Conservation (phyloP, 192 early-diverging fungal species). For the Thamnidium elegans region DNA sequence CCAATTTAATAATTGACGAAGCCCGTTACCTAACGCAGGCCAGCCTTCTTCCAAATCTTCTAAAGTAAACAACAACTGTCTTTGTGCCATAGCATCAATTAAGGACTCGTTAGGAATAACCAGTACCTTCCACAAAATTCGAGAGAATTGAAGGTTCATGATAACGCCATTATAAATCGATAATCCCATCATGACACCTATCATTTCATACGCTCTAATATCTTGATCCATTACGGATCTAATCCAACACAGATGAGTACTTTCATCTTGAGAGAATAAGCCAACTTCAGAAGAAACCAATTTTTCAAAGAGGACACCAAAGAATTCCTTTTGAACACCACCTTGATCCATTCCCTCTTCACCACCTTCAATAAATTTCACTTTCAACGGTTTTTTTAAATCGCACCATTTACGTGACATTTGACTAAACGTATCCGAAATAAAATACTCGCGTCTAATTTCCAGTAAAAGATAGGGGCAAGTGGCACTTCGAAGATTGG, state of each 20-base stretch:
- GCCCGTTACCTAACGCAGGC: conserved; percentile 63
- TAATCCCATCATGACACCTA: conserved; percentile 88
- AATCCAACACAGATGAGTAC: conserved; percentile 78
- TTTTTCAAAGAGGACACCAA: conserved; percentile 71
- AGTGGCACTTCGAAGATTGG: conserved; percentile 53
- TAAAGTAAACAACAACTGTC: conserved; percentile 12
- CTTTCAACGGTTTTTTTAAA: conserved; percentile 79
- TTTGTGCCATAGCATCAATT: conserved; percentile 4
- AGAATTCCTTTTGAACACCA: conserved; percentile 96
- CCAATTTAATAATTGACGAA: conserved; percentile 82
- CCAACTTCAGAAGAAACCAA: conserved; percentile 75
- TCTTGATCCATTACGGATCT: conserved; percentile 42
- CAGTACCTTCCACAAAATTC: conserved; percentile 65
- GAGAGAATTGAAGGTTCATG: conserved; percentile 68
- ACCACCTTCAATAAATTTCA: conserved; percentile 82
- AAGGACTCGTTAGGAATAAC: conserved; percentile 4
- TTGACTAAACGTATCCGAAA: conserved; percentile 78
- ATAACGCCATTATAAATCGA: conserved; percentile 88
- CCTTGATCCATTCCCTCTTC: conserved; percentile 96
- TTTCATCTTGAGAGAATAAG: conserved; percentile 61
- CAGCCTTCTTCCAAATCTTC: conserved; percentile 23
- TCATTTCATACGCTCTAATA: conserved; percentile 66
- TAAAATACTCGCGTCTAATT: conserved; percentile 62
- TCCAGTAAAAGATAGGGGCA: conserved; percentile 83
- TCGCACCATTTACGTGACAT: conserved; percentile 58